phyloP scores from a whole-genome alignment of 1,284 basidiomycete genomes.

The Sparassis latifolia region DNA sequence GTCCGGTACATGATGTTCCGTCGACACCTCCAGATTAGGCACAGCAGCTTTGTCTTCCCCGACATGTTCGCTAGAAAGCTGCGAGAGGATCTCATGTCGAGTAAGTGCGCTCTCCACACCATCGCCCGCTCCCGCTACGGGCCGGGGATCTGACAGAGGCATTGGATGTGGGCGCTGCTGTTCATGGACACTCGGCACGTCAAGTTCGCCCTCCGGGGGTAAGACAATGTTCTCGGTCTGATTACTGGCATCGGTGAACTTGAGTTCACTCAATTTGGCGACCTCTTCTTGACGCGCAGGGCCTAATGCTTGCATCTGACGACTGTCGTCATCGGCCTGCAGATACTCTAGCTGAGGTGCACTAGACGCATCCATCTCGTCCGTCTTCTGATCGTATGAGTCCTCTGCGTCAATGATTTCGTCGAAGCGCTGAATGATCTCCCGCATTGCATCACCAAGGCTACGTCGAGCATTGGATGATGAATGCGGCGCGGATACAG shows the following conservation, averaged over 20 bases:
- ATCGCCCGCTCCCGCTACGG: conserved; percentile 25
- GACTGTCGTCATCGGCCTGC: conserved; percentile 63
- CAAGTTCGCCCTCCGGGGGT: conserved; percentile 12
- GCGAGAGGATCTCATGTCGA: conserved; percentile 27
- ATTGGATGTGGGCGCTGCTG: conserved; percentile 19
- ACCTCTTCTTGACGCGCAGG: conserved; percentile 80
- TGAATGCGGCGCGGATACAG: conserved; percentile 29
- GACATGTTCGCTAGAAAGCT: conserved; percentile 9
- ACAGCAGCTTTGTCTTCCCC: conserved; percentile 1
- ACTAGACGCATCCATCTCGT: conserved; percentile 25
- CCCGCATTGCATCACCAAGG: conserved; percentile 82
- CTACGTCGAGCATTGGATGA: conserved; percentile 66
- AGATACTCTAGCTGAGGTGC: conserved; percentile 77
- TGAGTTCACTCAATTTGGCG: conserved; percentile 77
- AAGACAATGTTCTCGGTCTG: conserved; percentile 26
- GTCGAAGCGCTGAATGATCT: conserved; percentile 80
- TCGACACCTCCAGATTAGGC: conserved; percentile 16
- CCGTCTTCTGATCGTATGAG: conserved; percentile 23
- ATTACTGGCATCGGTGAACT: conserved; percentile 59
- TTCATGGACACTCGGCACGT: not conserved
- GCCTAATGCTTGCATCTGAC: conserved; percentile 87
- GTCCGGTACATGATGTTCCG: conserved; percentile 32
- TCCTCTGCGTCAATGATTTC: conserved; percentile 67
- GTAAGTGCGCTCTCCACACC: conserved; percentile 44
- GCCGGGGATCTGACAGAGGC: conserved; percentile 25